Evolutionary conservation across 164 flowering plant genomes (phyloP), one percentile per base, ranked within the genome.

Genomic region (Nymphaea colorata): DNA sequence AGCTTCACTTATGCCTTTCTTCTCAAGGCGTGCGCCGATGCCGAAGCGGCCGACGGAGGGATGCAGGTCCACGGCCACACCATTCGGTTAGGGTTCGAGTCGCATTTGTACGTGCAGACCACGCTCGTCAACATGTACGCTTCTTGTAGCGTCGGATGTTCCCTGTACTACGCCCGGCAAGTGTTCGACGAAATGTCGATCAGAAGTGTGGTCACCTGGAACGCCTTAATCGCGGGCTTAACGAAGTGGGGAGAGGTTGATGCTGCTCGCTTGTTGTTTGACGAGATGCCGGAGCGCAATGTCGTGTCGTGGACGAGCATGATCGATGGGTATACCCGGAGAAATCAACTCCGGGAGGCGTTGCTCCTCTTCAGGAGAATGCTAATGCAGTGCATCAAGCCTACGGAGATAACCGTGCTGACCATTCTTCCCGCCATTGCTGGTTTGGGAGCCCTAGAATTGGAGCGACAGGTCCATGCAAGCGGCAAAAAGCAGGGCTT

Each of bases 281-380:
- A 70, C 17, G 57, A 62, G 70, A 76, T 76, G 76, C 71, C 72
- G 5, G 2, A 41, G 25, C 53, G 67, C 18, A 76, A 44, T 65
- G 69, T 68, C 5, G 59, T 76, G 6, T 70, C 79, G 5, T 76
- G 79, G 74, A 76, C 76, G 11, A 76, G 74, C 36, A 73, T 76
- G 67, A 73, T 76, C 42, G 76, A 76, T 68, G 79, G 76, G 14
- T 67, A 70, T 42, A 73, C 66, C 8, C 65, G 76, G 6, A 62
- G 43, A 45, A 68, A 73, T 57, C 71, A 51, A 51, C 69, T 73
- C 3, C 65, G 2, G 3, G 67, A 73, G 62, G 79, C 79, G 65
- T 44, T 70, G 4, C 10, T 51, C 67, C 74, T 76, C 6, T 68
- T 76, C 41, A 63, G 17, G 4, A 44, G 15, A 65, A 73, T 76